phyloP scores from a whole-genome alignment of 2,329 filamentous ascomycete species.

The Colletotrichum sp. region DNA sequence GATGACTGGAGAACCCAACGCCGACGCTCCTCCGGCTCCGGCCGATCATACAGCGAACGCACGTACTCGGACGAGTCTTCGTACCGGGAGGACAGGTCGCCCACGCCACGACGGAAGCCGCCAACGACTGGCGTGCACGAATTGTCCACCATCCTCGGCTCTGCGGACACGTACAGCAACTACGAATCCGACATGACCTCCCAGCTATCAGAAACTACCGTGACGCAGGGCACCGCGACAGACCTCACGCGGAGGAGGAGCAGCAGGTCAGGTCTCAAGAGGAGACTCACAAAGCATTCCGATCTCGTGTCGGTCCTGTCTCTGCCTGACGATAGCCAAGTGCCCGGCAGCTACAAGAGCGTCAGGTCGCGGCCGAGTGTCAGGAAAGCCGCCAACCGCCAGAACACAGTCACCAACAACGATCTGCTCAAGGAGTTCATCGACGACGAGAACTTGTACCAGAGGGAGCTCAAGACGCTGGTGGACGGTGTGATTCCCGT shows the following conservation, averaged over 20 bases:
- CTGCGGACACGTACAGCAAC: constrained; percentile 52
- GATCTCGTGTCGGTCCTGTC: constrained; percentile 95
- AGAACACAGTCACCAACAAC: constrained; percentile 71
- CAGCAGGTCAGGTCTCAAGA: constrained; percentile 65
- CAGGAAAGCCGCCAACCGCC: constrained; percentile 71
- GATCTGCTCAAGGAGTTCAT: constrained; percentile 82
- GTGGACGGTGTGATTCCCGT: constrained; percentile 97
- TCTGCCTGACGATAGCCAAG: constrained; percentile 61
- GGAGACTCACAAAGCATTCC: constrained; percentile 86
- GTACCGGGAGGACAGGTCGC: constrained; percentile 20
- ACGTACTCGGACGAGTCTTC: constrained; percentile 29
- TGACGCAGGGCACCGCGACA: constrained; percentile 57
- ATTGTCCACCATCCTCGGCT: constrained; percentile 60
- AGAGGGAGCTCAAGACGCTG: constrained; percentile 87
- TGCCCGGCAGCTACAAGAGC: constrained; percentile 68
- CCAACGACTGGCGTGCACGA: constrained; percentile 62
- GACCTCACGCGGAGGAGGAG: constrained; percentile 50
- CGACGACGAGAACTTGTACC: constrained; percentile 86
- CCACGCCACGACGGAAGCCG: constrained; percentile 41
- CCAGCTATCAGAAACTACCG: constrained; percentile 52
- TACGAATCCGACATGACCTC: constrained; percentile 57
- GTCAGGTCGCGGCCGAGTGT: constrained; percentile 81
- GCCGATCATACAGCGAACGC: constrained; percentile 28
- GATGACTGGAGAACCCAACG: constrained; percentile 17
- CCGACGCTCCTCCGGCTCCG: constrained; percentile 36